Evolutionary conservation across 306 rosid species (phyloP).

Genomic region (Fragaria ananassa): DNA sequence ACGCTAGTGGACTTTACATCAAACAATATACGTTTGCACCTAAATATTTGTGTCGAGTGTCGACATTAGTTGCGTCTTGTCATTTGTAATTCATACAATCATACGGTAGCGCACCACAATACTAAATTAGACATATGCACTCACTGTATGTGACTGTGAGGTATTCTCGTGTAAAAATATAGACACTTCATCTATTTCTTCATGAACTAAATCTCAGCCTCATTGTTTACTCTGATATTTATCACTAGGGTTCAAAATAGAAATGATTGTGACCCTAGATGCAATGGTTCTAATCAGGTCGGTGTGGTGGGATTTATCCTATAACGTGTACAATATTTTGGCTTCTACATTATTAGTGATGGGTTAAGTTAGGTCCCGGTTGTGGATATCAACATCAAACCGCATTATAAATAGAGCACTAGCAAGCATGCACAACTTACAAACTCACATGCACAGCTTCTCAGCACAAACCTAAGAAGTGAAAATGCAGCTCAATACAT

Average conservation of each 20-base stretch:
- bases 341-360: background rate
- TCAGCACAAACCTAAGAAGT: conserved; percentile 10
- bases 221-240: background rate
- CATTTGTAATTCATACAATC: too few species aligned
- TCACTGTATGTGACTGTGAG: too few species aligned
- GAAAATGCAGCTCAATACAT: conserved; percentile 40
- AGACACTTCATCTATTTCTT: too few species aligned
- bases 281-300: background rate
- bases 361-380: background rate
- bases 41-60: too few species aligned
- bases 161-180: too few species aligned
- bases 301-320: background rate
- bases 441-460: conserved; percentile 18
- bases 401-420: conserved; percentile 45
- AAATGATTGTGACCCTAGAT: background rate
- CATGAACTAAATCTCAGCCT: background rate
- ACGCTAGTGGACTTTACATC: background rate
- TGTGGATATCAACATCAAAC: conserved; percentile 15
- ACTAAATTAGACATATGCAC: too few species aligned
- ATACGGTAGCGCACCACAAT: too few species aligned
- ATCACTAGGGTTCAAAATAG: background rate
- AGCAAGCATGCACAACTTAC: conserved; percentile 29
- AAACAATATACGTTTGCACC: background rate
- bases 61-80: too few species aligned
- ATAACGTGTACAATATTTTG: background rate